Evolutionary conservation across 2,329 filamentous ascomycete genomes (phyloP), one percentile per base, ranked within the genome.

Genomic region (Fusarium albidum): DNA sequence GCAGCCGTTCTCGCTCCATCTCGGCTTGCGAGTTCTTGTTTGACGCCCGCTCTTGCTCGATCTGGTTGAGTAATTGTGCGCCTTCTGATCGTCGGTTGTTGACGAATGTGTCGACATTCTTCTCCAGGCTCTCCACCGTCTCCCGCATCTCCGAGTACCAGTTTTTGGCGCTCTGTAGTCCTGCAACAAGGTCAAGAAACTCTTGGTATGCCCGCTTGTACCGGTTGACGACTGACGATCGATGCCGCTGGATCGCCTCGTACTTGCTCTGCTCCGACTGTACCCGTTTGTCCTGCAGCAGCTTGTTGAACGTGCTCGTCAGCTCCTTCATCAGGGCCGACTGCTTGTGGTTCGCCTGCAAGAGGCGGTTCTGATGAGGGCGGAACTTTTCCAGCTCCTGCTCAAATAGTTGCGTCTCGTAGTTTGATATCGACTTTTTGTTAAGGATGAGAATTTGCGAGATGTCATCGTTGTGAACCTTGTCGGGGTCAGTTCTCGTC

Each of bases 111-210:
- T 98, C 94, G 2, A 99, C 95, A 66, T 99, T 99, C 82, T 96
- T 95, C 66, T 92, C 87, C 33, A 97, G 78, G 69, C 91, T 96
- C 62, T 94, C 90, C 1, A 96, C 92, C 1, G 92, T 97, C 60
- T 97, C 92, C 66, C 89, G 90, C 92, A 98, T 99, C 71, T 98
- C 95, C 4, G 84, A 83, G 71, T 99, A 99, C 84, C 96, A 99
- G 47, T 87, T 88, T 74, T 95, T 93, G 7, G 96, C 95, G 62
- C 93, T 88, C 67, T 89, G 84, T 5, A 99, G 79, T 3, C 95
- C 95, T 9, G 92, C 89, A 59, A 91, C 86, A 11, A 99, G 83
- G 66, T 96, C 94, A 54, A 96, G 83, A 71, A 96, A 98, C 59
- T 94, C 92, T 71, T 96, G 92, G 67, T 96, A 96, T 2, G 95